phyloP scores from a whole-genome alignment of 1,139 yeast genomes.

The Dujonia santamariae region DNA sequence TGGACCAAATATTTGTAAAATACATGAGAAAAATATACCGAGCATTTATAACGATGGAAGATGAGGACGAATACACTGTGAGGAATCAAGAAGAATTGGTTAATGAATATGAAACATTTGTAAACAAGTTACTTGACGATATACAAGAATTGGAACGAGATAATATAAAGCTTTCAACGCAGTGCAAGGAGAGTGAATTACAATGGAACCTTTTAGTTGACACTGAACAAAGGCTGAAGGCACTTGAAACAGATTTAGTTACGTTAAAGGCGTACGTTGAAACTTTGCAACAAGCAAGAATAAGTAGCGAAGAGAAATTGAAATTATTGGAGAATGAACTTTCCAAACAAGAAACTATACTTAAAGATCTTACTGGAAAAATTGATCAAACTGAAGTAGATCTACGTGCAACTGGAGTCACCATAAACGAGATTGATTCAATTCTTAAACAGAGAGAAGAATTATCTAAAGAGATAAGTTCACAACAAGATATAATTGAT shows the following conservation, averaged over 20 bases:
- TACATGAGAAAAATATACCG: slow-evolving; percentile 68
- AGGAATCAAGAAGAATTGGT: slow-evolving; percentile 57
- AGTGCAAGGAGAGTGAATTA: slow-evolving; percentile 21
- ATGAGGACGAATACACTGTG: slow-evolving; percentile 66
- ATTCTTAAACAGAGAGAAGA: slow-evolving; percentile 61
- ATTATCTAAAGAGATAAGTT: slow-evolving; percentile 54
- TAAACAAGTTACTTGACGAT: slow-evolving; percentile 33
- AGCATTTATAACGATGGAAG: slow-evolving; percentile 58
- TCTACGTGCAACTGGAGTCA: slow-evolving; percentile 54
- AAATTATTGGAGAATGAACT: slow-evolving; percentile 57
- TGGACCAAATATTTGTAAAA: slow-evolving; percentile 61
- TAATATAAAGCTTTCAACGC: slow-evolving; percentile 35
- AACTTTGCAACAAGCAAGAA: slow-evolving; percentile 60
- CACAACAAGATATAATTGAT: slow-evolving; percentile 41
- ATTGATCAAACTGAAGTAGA: slow-evolving; percentile 44
- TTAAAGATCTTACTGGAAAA: slow-evolving; percentile 41
- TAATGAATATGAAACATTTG: slow-evolving; percentile 43
- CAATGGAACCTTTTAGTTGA: slow-evolving; percentile 32
- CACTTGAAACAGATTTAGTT: slow-evolving; percentile 67
- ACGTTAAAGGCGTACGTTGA: slow-evolving; percentile 72
- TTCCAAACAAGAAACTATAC: slow-evolving; percentile 40
- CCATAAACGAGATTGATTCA: slow-evolving; percentile 59
- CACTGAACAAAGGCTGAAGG: slow-evolving; percentile 56
- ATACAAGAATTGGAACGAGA: slow-evolving; percentile 42
- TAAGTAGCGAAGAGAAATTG: slow-evolving; percentile 60